Percentiles rank a stretch among this genome's conserved stretches.
phyloP scores from a whole-genome alignment of 306 rosid species.

The Pachyrhizus erosus region DNA sequence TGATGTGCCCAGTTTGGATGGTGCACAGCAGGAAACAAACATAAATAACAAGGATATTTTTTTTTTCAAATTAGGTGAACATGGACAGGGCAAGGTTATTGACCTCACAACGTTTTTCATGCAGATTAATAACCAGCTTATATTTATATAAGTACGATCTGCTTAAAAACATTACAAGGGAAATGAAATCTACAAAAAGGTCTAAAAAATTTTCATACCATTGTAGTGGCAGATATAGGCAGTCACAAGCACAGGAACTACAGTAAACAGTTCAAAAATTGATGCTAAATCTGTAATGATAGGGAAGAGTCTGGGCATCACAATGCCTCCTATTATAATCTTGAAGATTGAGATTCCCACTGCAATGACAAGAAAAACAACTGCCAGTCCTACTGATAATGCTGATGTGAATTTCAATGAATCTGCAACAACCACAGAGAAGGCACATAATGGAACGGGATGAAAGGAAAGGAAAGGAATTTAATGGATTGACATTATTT shows the following conservation, averaged over 20 bases:
- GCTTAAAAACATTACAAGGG: neutral
- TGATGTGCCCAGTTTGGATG: neutral
- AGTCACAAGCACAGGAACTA: slow-evolving; percentile 81
- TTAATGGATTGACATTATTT: neutral
- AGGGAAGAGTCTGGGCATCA: slow-evolving; percentile 83
- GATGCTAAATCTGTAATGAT: slow-evolving; percentile 61
- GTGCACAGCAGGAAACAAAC: slow-evolving; percentile 4
- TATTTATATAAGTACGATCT: neutral
- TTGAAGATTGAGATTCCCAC: slow-evolving; percentile 79
- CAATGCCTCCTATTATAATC: slow-evolving; percentile 70
- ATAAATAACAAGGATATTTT: slow-evolving; percentile 19
- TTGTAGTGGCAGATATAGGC: slow-evolving; percentile 90
- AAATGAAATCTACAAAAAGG: slow-evolving; percentile 19
- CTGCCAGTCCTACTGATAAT: slow-evolving; percentile 81
- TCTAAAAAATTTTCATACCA: slow-evolving; percentile 55
- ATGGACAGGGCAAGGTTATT: neutral
- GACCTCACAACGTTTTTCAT: slow-evolving; percentile 9
- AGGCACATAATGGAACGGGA: neutral
- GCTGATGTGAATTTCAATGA: slow-evolving; percentile 91
- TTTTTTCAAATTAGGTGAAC: neutral
- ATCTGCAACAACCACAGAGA: slow-evolving; percentile 70
- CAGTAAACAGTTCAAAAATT: slow-evolving; percentile 71
- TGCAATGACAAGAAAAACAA: slow-evolving; percentile 82
- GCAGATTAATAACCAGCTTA: neutral
- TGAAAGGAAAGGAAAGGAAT: neutral